phyloP scores from a whole-genome alignment of 1,139 yeast genomes.

The Waltiozyma solani region DNA sequence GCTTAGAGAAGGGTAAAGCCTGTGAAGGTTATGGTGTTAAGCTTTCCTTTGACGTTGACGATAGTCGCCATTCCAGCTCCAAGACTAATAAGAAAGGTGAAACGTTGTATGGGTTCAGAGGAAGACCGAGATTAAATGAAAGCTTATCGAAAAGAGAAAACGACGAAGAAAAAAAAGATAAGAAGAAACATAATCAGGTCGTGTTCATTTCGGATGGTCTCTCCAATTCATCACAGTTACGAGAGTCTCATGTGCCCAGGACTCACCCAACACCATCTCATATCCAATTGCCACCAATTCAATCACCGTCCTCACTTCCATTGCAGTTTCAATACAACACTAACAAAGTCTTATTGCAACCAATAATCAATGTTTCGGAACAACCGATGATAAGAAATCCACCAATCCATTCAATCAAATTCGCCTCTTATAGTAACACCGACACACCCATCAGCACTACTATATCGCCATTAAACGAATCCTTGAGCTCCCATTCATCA shows the following conservation, averaged over 20 bases:
- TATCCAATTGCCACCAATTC: too few species aligned
- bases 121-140: slow-evolving; percentile 23
- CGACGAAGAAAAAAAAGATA: neutral
- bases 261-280: too few species aligned
- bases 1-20: slow-evolving; percentile 25
- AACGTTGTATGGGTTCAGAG: slow-evolving; percentile 25
- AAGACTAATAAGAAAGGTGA: slow-evolving; percentile 21
- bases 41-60: slow-evolving; percentile 39
- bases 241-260: neutral
- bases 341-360: too few species aligned
- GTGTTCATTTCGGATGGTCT: neutral
- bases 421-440: neutral
- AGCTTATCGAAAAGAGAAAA: slow-evolving; percentile 16
- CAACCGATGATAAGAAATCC: neutral
- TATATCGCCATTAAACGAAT: too few species aligned
- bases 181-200: neutral
- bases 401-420: neutral
- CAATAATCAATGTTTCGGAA: too few species aligned
- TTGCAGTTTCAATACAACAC: too few species aligned
- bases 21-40: slow-evolving; percentile 42
- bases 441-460: too few species aligned
- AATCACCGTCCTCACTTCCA: too few species aligned
- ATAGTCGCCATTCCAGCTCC: slow-evolving; percentile 19
- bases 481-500: too few species aligned
- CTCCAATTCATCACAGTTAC: too few species aligned